A percentile compares a stretch with the other conserved stretches of the same genome.
Conservation (phyloP, 306 rosid genomes). For the Abrus pulchellus region DNA sequence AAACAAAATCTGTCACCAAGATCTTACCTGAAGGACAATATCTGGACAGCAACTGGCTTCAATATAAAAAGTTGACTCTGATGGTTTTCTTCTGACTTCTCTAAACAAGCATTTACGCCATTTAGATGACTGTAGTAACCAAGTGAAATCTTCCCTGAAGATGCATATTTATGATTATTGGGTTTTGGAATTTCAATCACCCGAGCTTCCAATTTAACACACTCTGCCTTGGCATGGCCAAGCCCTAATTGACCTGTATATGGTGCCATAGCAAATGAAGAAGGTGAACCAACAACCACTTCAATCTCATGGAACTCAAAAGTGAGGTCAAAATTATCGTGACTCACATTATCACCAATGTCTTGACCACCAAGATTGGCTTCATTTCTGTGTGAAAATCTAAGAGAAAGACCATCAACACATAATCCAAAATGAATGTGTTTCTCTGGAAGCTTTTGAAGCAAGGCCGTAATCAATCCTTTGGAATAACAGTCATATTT, state of each 20-base stretch:
- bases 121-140: constrained; percentile 63
- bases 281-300: constrained; percentile 72
- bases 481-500: constrained; percentile 58
- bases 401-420: constrained; percentile 73
- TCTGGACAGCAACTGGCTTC: constrained; percentile 66
- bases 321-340: constrained; percentile 58
- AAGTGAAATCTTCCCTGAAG: constrained; percentile 61
- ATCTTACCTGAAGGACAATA: constrained; percentile 72
- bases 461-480: constrained; percentile 57
- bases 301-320: constrained; percentile 70
- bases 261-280: constrained; percentile 57
- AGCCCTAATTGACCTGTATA: constrained; percentile 50
- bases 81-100: constrained; percentile 55
- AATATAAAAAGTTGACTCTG: constrained; percentile 63
- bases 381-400: constrained; percentile 61
- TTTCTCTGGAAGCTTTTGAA: constrained; percentile 74
- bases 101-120: constrained; percentile 74
- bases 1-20: constrained; percentile 39
- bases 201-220: constrained; percentile 64
- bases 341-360: constrained; percentile 46
- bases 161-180: constrained; percentile 62
- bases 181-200: constrained; percentile 62
- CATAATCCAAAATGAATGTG: constrained; percentile 73
- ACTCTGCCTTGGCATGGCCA: constrained; percentile 56
- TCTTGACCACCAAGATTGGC: constrained; percentile 49